Conservation (phyloP, 805 yeast genomes). For the Ogataea dorogensis region DNA sequence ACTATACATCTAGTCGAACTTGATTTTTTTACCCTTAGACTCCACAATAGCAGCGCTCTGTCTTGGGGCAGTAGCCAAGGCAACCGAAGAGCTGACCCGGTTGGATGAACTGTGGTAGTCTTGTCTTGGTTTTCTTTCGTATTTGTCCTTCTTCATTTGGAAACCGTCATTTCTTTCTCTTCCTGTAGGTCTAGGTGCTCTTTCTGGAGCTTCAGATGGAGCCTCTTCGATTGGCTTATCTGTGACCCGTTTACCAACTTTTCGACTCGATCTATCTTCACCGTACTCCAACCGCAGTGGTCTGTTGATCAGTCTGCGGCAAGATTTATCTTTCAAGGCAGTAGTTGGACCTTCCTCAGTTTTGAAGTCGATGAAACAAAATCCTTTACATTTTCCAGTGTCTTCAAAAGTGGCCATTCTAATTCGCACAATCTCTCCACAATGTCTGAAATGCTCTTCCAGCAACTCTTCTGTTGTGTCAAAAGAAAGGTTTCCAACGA, state of each 20-base stretch:
- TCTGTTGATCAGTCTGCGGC: constrained; percentile 67
- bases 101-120: constrained; percentile 7
- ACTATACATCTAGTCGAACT: constrained; percentile 47
- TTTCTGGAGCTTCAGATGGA: constrained; percentile 2
- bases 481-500: constrained; percentile 90
- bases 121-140: constrained; percentile 1
- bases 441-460: constrained; percentile 80
- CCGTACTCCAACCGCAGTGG: constrained; percentile 87
- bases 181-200: constrained; percentile 6
- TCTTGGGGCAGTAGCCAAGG: constrained; percentile 85
- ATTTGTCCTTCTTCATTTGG: constrained; percentile 26
- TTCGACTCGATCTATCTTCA: constrained; percentile 73
- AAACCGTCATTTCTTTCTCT: constrained; percentile 26
- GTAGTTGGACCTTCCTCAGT: constrained; percentile 77
- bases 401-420: constrained; percentile 99
- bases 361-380: constrained; percentile 85
- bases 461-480: constrained; percentile 83
- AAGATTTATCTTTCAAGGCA: constrained; percentile 72
- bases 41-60: constrained; percentile 86
- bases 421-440: constrained; percentile 80
- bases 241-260: constrained; percentile 19
- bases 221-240: constrained; percentile 7
- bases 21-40: constrained; percentile 84
- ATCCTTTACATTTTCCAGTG: constrained; percentile 94
- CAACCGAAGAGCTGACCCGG: constrained; percentile 74